Conservation (phyloP, 2,329 filamentous ascomycete genomes). For the Alternaria arborescens region DNA sequence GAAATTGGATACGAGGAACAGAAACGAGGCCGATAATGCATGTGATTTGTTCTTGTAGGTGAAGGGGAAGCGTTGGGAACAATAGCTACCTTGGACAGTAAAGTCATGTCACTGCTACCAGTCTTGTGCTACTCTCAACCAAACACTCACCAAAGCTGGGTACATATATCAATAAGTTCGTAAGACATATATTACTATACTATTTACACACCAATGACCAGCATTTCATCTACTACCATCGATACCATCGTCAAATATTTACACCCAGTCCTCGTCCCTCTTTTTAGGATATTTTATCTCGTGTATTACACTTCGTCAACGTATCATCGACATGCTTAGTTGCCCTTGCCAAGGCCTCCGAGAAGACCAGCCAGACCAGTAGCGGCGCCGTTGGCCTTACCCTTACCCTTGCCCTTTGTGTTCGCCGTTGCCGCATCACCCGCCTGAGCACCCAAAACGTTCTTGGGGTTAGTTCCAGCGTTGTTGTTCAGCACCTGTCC, state of each 20-base stretch:
- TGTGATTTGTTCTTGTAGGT: background rate
- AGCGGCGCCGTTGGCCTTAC: background rate
- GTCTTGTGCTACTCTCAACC: background rate
- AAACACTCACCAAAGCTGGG: background rate
- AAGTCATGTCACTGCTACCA: background rate
- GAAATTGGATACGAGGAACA: background rate
- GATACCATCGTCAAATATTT: background rate
- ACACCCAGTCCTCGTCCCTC: background rate
- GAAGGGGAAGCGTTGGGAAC: background rate
- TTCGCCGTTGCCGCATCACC: constrained; percentile 15
- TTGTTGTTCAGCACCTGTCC: constrained; percentile 31
- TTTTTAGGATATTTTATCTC: background rate
- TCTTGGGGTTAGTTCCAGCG: constrained; percentile 33
- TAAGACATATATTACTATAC: constrained; percentile 2
- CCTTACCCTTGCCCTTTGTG: constrained; percentile 1
- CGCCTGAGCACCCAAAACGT: constrained; percentile 18
- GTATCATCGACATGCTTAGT: background rate
- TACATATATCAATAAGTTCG: background rate
- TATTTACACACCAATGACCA: constrained; percentile 6
- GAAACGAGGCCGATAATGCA: background rate
- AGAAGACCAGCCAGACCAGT: constrained; percentile 9
- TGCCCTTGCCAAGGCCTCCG: constrained; percentile 1
- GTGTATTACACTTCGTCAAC: background rate
- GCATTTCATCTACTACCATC: constrained; percentile 1
- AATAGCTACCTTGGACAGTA: background rate